Conservation (phyloP, 768 basidiomycete species). For the Mycena rosella region DNA sequence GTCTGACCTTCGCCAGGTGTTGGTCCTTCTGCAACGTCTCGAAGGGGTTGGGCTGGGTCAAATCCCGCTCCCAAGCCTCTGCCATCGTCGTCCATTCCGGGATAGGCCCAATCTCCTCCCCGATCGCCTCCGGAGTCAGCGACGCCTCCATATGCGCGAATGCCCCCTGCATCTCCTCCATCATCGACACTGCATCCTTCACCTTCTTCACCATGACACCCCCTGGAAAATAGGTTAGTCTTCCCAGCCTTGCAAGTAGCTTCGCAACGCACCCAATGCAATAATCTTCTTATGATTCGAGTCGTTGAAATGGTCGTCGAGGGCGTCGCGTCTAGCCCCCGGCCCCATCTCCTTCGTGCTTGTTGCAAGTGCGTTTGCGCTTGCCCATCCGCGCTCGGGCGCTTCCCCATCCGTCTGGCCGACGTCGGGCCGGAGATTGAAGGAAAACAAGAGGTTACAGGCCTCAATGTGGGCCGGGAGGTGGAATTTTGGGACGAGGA, state of each 20-base stretch:
- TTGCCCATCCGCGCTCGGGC: constrained; percentile 46
- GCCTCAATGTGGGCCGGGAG: background rate
- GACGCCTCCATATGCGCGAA: background rate
- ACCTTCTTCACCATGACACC: background rate
- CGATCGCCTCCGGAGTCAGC: background rate
- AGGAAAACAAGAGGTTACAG: background rate
- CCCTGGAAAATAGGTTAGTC: background rate
- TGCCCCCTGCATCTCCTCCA: background rate
- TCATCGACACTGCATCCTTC: background rate
- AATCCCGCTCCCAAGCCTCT: constrained; percentile 23
- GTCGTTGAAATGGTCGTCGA: background rate
- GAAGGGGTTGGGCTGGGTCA: constrained; percentile 25
- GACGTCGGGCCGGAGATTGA: background rate
- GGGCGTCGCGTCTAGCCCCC: constrained; percentile 11
- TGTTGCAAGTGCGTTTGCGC: constrained; percentile 44
- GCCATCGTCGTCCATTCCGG: background rate
- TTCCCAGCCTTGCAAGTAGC: background rate
- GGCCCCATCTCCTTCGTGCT: constrained; percentile 56
- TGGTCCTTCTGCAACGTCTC: constrained; percentile 14
- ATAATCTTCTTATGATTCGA: constrained; percentile 13
- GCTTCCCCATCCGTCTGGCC: background rate
- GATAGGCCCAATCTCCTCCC: too few species aligned
- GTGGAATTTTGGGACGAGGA: background rate
- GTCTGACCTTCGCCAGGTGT: constrained; percentile 29
- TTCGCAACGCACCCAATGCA: background rate